A percentile compares a stretch with the other conserved stretches of the same genome.
Conservation (phyloP, 345 rosid species). For the Clausena lansium region DNA sequence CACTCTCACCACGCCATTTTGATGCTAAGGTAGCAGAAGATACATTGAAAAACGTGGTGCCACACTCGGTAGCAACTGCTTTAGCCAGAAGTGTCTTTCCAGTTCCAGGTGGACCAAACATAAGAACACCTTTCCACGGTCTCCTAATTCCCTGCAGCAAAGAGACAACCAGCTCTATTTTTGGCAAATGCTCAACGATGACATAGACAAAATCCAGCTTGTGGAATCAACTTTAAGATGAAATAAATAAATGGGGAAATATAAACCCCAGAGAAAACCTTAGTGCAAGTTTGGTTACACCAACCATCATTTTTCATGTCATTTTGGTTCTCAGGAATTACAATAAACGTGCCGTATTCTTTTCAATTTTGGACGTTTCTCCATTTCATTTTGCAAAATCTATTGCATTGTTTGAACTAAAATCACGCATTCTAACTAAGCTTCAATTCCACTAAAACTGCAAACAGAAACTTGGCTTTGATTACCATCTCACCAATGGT, state of each 20-base stretch:
- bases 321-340: neutral
- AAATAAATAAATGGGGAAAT: neutral
- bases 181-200: neutral
- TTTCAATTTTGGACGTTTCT: neutral
- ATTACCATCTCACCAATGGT: neutral
- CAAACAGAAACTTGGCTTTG: neutral
- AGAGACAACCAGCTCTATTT: neutral
- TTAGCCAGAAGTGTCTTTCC: conserved; percentile 94
- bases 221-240: neutral
- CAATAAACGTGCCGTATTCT: neutral
- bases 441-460: neutral
- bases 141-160: conserved; percentile 88
- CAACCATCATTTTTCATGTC: neutral
- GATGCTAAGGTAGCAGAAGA: conserved; percentile 97
- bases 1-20: conserved; percentile 99
- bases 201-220: conserved; percentile 5
- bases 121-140: conserved; percentile 99
- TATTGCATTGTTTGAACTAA: neutral
- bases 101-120: conserved; percentile 99
- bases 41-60: conserved; percentile 95
- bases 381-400: neutral
- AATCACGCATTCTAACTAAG: neutral
- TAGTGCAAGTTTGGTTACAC: neutral
- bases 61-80: conserved; percentile 98
- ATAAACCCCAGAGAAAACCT: neutral